Base-by-base conservation (phyloP, 495 filamentous ascomycete genomes). In the Penicillium taxi region DNA sequence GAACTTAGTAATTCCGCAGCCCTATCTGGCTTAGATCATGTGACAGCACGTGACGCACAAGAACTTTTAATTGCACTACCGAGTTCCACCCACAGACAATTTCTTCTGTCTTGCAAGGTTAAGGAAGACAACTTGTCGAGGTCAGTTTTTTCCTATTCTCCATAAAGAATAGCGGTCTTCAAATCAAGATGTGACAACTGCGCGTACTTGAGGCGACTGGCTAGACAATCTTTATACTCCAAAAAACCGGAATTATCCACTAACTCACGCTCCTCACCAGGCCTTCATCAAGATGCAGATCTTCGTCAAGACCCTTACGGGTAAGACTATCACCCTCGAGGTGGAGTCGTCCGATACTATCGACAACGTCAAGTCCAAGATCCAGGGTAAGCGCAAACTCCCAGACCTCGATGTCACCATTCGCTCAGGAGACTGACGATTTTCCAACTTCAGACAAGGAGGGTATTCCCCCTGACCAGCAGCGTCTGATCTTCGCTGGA, bases 321-420 rank as follows among this genome's bases (percentile, higher is more conserved):
- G 91, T 63, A 99, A 96, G 82, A 99, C 91, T 63, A 96, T 96
- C 82, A 99, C 91, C 85, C 93, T 99, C 59, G 91, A 99, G 89
- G 93, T 96, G 70, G 91, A 96, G 83, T 95, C 90, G 42, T 86
- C 80, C 56, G 93, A 99, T 72, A 96, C 90, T 59, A 96, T 99
- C 68, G 93, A 96, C 78, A 96, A 96, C 84, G 91, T 98, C 74
- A 98, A 98, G 78, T 84, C 85, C 72, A 86, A 83, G 70, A 86
- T 86, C 52, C 81, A 83, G 66, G 78, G 78, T 79, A 60, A 31
- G 70, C 23, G 23, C n/a, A 32, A 15, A 9, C 23, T 17, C 24
- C 23, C 19, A 27, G 22, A 30, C 8, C 8, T 24, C 17, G 5
- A 7, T 13, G 18, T 27, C 1, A 25, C 21, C 26, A 24, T 26